phyloP scores from a whole-genome alignment of 495 filamentous ascomycete species.

The Lentithecium fluviatile region DNA sequence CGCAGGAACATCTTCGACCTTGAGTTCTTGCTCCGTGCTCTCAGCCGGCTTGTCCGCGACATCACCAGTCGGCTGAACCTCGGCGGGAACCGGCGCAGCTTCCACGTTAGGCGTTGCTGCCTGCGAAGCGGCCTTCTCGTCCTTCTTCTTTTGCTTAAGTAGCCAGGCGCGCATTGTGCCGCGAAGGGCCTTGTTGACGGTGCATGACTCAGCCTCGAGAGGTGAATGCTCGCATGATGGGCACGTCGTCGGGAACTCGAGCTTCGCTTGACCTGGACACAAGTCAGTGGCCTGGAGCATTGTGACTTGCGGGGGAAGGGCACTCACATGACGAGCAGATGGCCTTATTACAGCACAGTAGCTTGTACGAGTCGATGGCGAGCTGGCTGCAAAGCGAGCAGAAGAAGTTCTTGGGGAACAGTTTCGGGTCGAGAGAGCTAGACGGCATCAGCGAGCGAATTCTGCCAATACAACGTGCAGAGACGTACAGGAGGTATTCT shows the following conservation, averaged over 20 bases:
- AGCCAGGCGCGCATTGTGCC: slow-evolving; percentile 88
- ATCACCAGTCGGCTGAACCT: slow-evolving; percentile 34
- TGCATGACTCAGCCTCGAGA: slow-evolving; percentile 79
- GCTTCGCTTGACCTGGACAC: slow-evolving; percentile 66
- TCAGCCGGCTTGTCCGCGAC: slow-evolving; percentile 19
- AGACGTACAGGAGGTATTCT: slow-evolving; percentile 24
- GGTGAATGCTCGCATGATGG: slow-evolving; percentile 92
- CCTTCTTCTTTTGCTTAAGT: slow-evolving; percentile 83
- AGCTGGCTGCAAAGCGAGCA: slow-evolving; percentile 91
- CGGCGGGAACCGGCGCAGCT: slow-evolving; percentile 27
- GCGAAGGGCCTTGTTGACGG: slow-evolving; percentile 80
- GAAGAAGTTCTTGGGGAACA: slow-evolving; percentile 85
- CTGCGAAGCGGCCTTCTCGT: slow-evolving; percentile 47
- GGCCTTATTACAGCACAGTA: slow-evolving; percentile 93
- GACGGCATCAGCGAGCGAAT: not conserved
- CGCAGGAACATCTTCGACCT: not conserved
- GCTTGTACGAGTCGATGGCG: slow-evolving; percentile 83
- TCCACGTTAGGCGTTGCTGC: slow-evolving; percentile 38
- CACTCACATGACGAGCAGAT: slow-evolving; percentile 87
- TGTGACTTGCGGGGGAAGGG: not conserved
- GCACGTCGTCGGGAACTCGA: slow-evolving; percentile 58
- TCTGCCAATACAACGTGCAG: not conserved
- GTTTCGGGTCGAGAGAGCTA: slow-evolving; percentile 4
- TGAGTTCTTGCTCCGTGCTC: not conserved
- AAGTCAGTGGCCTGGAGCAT: slow-evolving; percentile 5